Base-by-base conservation (phyloP, 441 rosid species). In the Pelargonium exstipulatum region DNA sequence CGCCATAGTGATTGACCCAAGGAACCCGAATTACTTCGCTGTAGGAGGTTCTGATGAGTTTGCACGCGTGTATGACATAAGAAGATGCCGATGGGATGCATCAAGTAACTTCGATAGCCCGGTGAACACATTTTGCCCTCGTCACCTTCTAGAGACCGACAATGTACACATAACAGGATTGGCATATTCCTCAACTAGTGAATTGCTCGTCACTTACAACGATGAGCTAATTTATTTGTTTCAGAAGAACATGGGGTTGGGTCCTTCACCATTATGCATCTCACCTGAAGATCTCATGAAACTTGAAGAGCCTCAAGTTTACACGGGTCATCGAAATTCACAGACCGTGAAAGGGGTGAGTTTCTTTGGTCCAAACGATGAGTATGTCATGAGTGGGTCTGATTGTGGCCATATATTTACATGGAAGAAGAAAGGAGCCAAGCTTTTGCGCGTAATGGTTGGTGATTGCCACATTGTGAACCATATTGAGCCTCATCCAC, bases 351-450 rank as follows among this genome's bases (percentile, higher is more conserved):
- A 90, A 76, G 92, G 94, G 70, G 96, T 88, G 73, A 90, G 75
- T 67, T 87, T 90, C 78, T 83, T 88, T 13, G 92, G 96, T 62
- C 94, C 92, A 17, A 78, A 80, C 62, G 90, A 83, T 75, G 96
- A 88, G 60, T 85, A 88, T 76, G 87, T 88, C 51, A 69, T 74
- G 37, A 88, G 89, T 67, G 96, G 94, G 58, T 90, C 96, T 66
- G 96, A 90, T 76, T 90, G 92, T 62, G 90, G 94, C 66, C 86
- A 83, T 65, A 82, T 90, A 46, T 90, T 87, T 73, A 81, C 88
- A 24, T 90, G 96, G 96, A 83, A 76, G 78, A 90, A 90, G 84
- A 74, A 65, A 69, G 88, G 78, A 2, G 85, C 83, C 45, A 84
- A 80, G 79, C 88, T 90, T 45, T 81, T 87, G 51, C 87, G 90